phyloP scores from a whole-genome alignment of 371 early-diverging fungal genomes.

The Syncephalis fuscata region DNA sequence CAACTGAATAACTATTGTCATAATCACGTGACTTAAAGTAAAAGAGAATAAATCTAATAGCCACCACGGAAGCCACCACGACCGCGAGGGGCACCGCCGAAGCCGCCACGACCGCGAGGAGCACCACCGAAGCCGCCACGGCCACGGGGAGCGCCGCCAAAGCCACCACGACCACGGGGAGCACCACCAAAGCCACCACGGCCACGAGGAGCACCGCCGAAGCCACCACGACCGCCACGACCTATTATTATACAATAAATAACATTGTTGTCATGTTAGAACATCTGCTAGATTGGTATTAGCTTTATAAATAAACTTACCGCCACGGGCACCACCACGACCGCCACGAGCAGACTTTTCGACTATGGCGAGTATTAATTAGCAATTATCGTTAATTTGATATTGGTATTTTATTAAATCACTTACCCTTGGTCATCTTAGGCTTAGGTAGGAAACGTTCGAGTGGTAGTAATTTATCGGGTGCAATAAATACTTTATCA shows the following conservation, averaged over 20 bases:
- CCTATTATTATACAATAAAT: slow-evolving; percentile 1
- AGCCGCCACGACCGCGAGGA: slow-evolving; percentile 20
- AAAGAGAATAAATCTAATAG: no score
- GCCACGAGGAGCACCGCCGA: slow-evolving; percentile 3
- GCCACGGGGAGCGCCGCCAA: slow-evolving; percentile 18
- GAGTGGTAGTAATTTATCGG: slow-evolving; percentile 87
- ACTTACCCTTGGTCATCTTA: slow-evolving; percentile 42
- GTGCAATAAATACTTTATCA: slow-evolving; percentile 84
- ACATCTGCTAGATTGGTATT: neutral
- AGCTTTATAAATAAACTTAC: slow-evolving; percentile 1
- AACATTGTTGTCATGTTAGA: neutral
- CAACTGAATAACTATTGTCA: no score
- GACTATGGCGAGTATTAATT: slow-evolving; percentile 8
- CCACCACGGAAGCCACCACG: slow-evolving; percentile 12
- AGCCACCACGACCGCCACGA: slow-evolving; percentile 8
- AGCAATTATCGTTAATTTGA: neutral
- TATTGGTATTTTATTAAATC: neutral
- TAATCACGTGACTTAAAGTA: no score
- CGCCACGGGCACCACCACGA: slow-evolving; percentile 20
- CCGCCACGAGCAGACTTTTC: slow-evolving; percentile 24
- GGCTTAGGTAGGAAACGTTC: slow-evolving; percentile 97
- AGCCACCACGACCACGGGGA: slow-evolving; percentile 9
- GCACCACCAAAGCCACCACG: slow-evolving; percentile 13
- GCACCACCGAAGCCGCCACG: slow-evolving; percentile 18
- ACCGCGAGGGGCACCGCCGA: slow-evolving; percentile 23